Conservation (phyloP, 1,284 basidiomycete genomes). For the Ustilago cynodontis region DNA sequence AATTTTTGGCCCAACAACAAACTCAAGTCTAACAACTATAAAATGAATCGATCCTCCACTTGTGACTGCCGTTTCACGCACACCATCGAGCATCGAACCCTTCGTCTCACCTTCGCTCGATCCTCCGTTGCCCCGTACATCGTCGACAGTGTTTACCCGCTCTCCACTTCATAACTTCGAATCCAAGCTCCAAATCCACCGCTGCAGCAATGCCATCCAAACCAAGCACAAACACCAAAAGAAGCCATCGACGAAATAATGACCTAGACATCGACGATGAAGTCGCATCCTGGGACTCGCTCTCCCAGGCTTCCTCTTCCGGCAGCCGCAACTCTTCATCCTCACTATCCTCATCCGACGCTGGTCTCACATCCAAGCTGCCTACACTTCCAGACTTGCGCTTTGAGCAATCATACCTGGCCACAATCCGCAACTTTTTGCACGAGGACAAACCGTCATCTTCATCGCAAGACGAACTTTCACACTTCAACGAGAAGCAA, state of each 20-base stretch:
- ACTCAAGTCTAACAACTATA: too few species aligned
- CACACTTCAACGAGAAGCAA: constrained; percentile 7
- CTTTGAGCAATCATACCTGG: constrained; percentile 63
- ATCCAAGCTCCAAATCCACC: not conserved
- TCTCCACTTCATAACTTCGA: too few species aligned
- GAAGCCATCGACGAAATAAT: not conserved
- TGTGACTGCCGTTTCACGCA: constrained; percentile 3
- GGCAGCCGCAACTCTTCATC: constrained; percentile 7
- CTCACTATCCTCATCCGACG: constrained; percentile 13
- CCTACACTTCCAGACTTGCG: constrained; percentile 58
- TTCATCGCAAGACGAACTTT: not conserved
- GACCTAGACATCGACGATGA: constrained; percentile 4
- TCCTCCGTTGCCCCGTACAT: not conserved
- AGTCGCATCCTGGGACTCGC: constrained; percentile 16
- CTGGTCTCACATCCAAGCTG: constrained; percentile 11
- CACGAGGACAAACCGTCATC: constrained; percentile 40
- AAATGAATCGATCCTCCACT: not conserved
- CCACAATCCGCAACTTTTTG: constrained; percentile 55
- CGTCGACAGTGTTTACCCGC: too few species aligned
- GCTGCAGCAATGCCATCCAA: constrained; percentile 6
- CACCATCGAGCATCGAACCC: not conserved
- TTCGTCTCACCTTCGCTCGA: not conserved
- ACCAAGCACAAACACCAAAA: not conserved
- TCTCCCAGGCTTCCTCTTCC: constrained; percentile 14
- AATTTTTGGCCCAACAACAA: not conserved